Base-by-base conservation (phyloP, 1,139 yeast genomes). In the Meyerozyma smithsonii region DNA sequence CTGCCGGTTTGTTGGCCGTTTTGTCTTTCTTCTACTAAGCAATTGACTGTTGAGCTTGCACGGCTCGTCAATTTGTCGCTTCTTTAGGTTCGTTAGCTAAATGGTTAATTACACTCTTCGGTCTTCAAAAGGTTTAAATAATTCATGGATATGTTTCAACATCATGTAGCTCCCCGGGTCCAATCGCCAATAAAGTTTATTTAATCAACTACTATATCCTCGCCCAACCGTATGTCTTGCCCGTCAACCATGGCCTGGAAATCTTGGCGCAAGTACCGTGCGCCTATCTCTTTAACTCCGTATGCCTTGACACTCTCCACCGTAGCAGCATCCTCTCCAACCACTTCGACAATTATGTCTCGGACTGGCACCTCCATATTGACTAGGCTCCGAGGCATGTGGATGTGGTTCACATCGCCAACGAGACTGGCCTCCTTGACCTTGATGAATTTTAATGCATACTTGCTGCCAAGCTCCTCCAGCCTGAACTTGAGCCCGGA, bases 361-460 rank as follows among this genome's bases (percentile, higher is more conserved):
- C 53, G 55, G 2, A 57, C 52, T 6, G 67, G 60, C 14, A 70
- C 51, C 37, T 59, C 54, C 46, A 66, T 49, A 45, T 66, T 67
- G 12, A 69, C 51, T 33, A 69, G 47, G 39, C 65, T 59, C 5
- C 55, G 49, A 0, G 77, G 75, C 4, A 71, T 41, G 40, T 57
- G 57, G 8, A 69, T 49, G 43, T 66, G 70, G 35, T 56, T 54
- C 8, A 65, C 45, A 2, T 51, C 40, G 15, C 51, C 47, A 3
- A 49, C 37, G 12, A 43, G 42, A 26, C 43, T 41, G 11, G 52
- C 45, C 33, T 65, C 64, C 37, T 61, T 61, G 11, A 71, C 46
- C 42, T 66, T 62, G 41, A 61, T 48, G 42, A 65, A 72, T 42
- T 65, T 66, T 11, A 20, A 21, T 8, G 34, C 34, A 8, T 30